Conservation (phyloP, 257 asterid species). For the Gentiana macrophylla region DNA sequence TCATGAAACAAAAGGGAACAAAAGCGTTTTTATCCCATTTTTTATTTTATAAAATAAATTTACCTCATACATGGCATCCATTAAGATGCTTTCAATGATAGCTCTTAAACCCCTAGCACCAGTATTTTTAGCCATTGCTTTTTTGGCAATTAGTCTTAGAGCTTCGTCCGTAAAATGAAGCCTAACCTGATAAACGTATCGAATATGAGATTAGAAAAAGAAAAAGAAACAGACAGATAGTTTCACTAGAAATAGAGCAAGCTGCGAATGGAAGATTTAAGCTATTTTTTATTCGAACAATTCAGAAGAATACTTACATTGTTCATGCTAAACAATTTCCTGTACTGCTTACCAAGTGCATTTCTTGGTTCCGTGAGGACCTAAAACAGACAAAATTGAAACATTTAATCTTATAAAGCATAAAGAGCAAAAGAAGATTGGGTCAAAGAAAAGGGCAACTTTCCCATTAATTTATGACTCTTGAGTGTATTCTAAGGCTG, state of each 20-base stretch:
- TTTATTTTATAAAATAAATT: slow-evolving; percentile 1
- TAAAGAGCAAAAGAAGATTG: too few species aligned
- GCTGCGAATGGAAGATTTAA: neutral
- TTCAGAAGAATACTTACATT: slow-evolving; percentile 33
- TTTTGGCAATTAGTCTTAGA: slow-evolving; percentile 47
- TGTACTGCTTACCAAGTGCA: slow-evolving; percentile 90
- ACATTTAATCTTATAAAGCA: neutral
- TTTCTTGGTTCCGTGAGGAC: slow-evolving; percentile 78
- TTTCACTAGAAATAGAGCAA: too few species aligned
- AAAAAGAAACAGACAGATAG: slow-evolving; percentile 1
- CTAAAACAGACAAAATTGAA: slow-evolving; percentile 24
- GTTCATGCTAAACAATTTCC: slow-evolving; percentile 75
- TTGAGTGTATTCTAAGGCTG: too few species aligned
- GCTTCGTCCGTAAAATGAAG: slow-evolving; percentile 74
- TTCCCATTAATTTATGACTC: too few species aligned
- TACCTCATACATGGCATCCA: slow-evolving; percentile 94
- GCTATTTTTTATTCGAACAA: too few species aligned
- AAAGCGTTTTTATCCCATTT: neutral
- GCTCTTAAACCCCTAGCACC: slow-evolving; percentile 95
- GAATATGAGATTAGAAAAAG: neutral
- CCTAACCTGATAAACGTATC: slow-evolving; percentile 44
- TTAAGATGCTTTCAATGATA: slow-evolving; percentile 68
- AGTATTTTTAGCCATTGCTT: slow-evolving; percentile 75
- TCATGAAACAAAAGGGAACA: neutral
- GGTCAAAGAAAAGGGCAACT: too few species aligned